A percentile compares a stretch with the other conserved stretches of the same genome.
phyloP scores from a whole-genome alignment of 805 yeast species.

The Hermanozyma aechmeae region DNA sequence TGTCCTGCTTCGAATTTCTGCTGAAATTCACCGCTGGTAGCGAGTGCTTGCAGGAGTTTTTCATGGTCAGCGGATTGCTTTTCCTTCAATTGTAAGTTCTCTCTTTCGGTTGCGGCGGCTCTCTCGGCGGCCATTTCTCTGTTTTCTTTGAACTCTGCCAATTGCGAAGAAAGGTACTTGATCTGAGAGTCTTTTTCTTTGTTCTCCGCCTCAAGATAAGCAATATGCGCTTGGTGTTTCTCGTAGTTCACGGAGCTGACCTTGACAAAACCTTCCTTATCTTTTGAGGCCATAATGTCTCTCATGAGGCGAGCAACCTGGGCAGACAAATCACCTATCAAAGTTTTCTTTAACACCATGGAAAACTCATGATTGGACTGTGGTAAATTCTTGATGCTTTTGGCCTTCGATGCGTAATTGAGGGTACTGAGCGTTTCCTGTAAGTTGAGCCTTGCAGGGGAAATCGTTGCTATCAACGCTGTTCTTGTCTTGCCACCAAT shows the following conservation, averaged over 20 bases:
- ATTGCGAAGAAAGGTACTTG: slow-evolving; percentile 2
- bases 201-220: slow-evolving; percentile 4
- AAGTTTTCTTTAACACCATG: slow-evolving; percentile 40
- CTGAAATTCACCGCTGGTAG: no score
- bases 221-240: slow-evolving; percentile 5
- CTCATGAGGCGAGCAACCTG: slow-evolving; percentile 47
- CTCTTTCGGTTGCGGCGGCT: no score
- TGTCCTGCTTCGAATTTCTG: no score
- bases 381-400: slow-evolving; percentile 60
- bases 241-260: slow-evolving; percentile 51
- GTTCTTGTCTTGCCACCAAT: slow-evolving; percentile 87
- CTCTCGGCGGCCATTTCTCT: no score
- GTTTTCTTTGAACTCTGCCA: no score
- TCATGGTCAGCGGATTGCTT: no score
- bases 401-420: slow-evolving; percentile 83
- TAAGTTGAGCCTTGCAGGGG: slow-evolving; percentile 69
- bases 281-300: slow-evolving; percentile 54
- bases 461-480: slow-evolving; percentile 76
- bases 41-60: no score
- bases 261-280: slow-evolving; percentile 52
- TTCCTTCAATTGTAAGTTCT: no score
- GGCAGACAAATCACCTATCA: slow-evolving; percentile 42
- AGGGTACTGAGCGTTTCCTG: slow-evolving; percentile 81
- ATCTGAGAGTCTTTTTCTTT: slow-evolving; percentile 6
- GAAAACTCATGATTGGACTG: slow-evolving; percentile 36